These are phyloP conservation scores for Podila epicladia DNA, from an alignment of 192 early-diverging fungal genomes.

Conservation along the genomic window DNA sequence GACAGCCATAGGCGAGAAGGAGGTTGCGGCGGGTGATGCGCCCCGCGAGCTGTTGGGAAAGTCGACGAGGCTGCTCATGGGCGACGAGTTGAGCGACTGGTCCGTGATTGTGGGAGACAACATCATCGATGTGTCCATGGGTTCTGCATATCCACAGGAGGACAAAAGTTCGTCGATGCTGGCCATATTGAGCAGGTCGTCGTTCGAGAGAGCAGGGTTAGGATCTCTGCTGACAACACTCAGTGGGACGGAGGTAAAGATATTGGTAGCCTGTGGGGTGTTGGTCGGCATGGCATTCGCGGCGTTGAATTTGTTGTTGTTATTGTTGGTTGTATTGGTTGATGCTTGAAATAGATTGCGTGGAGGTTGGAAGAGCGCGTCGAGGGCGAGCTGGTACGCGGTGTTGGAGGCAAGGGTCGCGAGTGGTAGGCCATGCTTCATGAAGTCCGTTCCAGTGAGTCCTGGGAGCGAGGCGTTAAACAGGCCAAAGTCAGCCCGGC, in stretches of 20 bases:
- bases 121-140: not conserved
- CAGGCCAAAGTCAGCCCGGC: conserved; percentile 20
- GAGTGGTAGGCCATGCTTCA: not conserved
- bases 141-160: conserved; percentile 21
- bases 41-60: conserved; percentile 3
- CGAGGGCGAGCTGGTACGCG: conserved; percentile 43
- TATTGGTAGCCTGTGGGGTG: not conserved
- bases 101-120: conserved; percentile 26
- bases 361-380: conserved; percentile 15
- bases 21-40: conserved; percentile 6
- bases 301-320: not conserved
- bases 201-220: conserved; percentile 13
- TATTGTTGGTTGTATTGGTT: conserved; percentile 4
- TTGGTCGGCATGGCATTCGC: not conserved
- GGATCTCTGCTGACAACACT: conserved; percentile 22
- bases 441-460: not conserved
- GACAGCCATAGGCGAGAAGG: conserved; percentile 43
- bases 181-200: conserved; percentile 28
- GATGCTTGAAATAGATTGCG: not conserved
- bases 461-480: conserved; percentile 31
- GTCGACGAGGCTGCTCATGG: conserved; percentile 19
- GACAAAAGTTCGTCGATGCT: conserved; percentile 35
- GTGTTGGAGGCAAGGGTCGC: conserved; percentile 13
- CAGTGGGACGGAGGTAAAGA: conserved; percentile 5
- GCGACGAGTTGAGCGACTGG: conserved; percentile 21